These are phyloP conservation scores for Colletotrichum higginsianum DNA, from an alignment of 2,329 filamentous ascomycete genomes.

Conservation along the genomic window DNA sequence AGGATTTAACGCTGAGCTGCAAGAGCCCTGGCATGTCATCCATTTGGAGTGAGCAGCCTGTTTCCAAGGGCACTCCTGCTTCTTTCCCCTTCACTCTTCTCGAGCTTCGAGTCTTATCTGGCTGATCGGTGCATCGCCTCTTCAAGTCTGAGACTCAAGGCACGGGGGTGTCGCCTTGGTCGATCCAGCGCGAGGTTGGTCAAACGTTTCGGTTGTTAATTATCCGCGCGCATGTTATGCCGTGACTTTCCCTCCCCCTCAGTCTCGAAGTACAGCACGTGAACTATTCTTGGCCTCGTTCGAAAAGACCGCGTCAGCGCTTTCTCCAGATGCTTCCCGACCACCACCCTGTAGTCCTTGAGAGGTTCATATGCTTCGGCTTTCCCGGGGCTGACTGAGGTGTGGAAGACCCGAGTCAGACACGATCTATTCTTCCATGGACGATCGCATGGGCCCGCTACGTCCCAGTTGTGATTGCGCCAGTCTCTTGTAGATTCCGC, in stretches of 20 bases:
- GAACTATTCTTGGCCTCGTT: background rate
- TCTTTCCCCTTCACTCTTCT: background rate
- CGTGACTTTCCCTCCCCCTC: background rate
- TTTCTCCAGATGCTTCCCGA: background rate
- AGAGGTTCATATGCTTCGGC: conserved; percentile 7
- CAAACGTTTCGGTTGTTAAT: background rate
- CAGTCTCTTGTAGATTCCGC: conserved; percentile 16
- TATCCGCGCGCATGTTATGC: background rate
- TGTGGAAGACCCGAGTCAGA: conserved; percentile 22
- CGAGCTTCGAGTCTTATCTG: background rate
- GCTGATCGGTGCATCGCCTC: background rate
- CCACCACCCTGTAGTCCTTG: background rate
- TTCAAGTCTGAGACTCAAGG: background rate
- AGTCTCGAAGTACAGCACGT: background rate
- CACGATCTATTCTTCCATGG: background rate
- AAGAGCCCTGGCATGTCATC: conserved; percentile 18
- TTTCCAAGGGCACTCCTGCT: conserved; percentile 2
- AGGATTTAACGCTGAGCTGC: conserved; percentile 37
- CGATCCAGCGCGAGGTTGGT: background rate
- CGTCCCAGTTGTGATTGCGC: conserved; percentile 16
- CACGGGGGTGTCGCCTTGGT: background rate
- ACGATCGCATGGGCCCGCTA: background rate
- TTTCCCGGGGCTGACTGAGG: conserved; percentile 16
- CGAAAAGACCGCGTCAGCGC: background rate
- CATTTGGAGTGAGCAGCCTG: conserved; percentile 36